Conservation (phyloP, 306 rosid species). For the Mimosa bimucronata region DNA sequence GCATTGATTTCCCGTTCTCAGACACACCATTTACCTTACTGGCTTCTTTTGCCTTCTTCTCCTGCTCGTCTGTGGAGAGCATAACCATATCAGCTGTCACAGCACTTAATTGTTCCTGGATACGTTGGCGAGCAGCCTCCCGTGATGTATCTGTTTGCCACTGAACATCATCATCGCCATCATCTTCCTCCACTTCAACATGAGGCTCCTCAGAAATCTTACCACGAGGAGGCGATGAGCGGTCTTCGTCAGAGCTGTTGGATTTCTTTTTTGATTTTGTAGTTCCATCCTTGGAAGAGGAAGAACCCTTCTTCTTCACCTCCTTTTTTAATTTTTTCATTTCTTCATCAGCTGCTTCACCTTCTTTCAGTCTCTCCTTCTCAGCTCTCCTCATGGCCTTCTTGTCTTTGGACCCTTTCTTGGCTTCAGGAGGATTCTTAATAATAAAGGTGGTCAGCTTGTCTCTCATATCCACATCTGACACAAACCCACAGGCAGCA, state of each 20-base stretch:
- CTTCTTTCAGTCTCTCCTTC: constrained; percentile 69
- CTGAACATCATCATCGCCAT: constrained; percentile 49
- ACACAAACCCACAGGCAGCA: constrained; percentile 72
- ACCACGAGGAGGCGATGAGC: constrained; percentile 50
- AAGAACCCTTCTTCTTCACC: constrained; percentile 52
- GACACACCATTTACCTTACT: constrained; percentile 20
- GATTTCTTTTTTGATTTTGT: constrained; percentile 55
- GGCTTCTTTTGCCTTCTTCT: constrained; percentile 41
- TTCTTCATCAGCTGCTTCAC: constrained; percentile 72
- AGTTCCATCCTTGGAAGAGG: constrained; percentile 49
- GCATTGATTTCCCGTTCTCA: constrained; percentile 39
- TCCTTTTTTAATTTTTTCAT: constrained; percentile 62
- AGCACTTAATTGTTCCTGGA: constrained; percentile 65
- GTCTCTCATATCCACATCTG: constrained; percentile 80
- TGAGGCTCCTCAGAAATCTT: constrained; percentile 41
- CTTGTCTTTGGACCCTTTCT: constrained; percentile 69
- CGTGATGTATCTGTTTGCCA: constrained; percentile 71
- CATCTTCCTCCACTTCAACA: constrained; percentile 38
- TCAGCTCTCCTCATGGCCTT: constrained; percentile 78
- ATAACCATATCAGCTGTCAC: constrained; percentile 74
- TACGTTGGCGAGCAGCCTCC: constrained; percentile 64
- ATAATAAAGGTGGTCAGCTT: constrained; percentile 67
- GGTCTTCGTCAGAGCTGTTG: constrained; percentile 68
- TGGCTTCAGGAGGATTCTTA: constrained; percentile 69
- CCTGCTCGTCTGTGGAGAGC: constrained; percentile 58